Base-by-base conservation (phyloP, 768 basidiomycete genomes). In the Austroboletus eburneus region DNA sequence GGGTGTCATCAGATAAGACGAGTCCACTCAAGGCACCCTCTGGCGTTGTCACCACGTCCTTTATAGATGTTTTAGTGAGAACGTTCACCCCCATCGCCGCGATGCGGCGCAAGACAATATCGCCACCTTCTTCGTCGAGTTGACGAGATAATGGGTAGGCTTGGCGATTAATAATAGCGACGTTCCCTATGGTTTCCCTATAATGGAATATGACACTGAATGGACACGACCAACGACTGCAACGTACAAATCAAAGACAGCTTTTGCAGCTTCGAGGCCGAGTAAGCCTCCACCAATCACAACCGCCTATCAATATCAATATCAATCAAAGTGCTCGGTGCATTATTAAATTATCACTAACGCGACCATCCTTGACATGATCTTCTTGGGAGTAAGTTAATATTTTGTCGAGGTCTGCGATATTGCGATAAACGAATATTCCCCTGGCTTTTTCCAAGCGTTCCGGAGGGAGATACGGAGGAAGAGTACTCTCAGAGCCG, bases 251-350 rank as follows among this genome's bases (percentile, higher is more conserved):
- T 87, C 85, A 54, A 78, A 77, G 7, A 78, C 71, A 0, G 84
- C 85, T 57, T 87, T 87, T 3, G 85, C 86, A 3, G 85, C 84
- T 64, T 87, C 86, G 25, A 88, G 67, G 10, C 85, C 86, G 16
- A 87, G 74, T 10, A 88, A 62, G 9, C 85, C 85, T 9, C 85
- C 85, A 17, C 86, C 86, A 13, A 88, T 72, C 3, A 87, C 75
- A 6, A 32, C 30, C 4, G 30, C 30, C 30, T 32, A 13, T 32
- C 30, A 32, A 32, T 5, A 27, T 10, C 10, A 27, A 27, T 5
- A 10, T 27, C 25, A 27, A 27, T 27, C 6, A 5, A 27, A 10
- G 25, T n/a, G n/a, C n/a, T 5, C 25, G 25, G 25, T 27, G 25
- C 10, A 27, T 27, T 10, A 27, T 27, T 10, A 27, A 27, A 10